These are phyloP conservation scores for Pachyrhizus erosus DNA, from an alignment of 306 rosid species.

Conservation along the genomic window DNA sequence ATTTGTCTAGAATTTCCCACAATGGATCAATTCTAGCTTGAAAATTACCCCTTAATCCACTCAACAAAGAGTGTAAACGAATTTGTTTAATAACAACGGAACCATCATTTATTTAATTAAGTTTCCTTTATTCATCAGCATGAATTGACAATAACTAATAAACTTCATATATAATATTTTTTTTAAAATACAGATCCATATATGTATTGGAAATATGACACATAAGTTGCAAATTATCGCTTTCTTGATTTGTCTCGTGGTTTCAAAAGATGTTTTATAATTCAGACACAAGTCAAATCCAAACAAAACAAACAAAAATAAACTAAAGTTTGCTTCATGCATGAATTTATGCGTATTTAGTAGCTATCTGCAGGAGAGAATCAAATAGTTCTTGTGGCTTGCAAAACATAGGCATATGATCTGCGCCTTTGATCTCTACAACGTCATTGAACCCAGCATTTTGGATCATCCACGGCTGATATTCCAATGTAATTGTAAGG, in stretches of 20 bases:
- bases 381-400: slow-evolving; percentile 46
- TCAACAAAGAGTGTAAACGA: too few relatives aligned
- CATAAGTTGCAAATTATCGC: not conserved
- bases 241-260: not conserved
- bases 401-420: too few relatives aligned
- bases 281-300: not conserved
- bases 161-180: not conserved
- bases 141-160: too few relatives aligned
- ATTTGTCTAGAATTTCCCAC: too few relatives aligned
- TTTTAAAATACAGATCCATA: too few relatives aligned
- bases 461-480: slow-evolving; percentile 64
- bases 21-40: too few relatives aligned
- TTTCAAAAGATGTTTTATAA: not conserved
- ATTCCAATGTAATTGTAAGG: slow-evolving; percentile 33
- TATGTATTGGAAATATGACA: too few relatives aligned
- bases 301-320: not conserved
- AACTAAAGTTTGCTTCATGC: not conserved
- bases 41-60: too few relatives aligned
- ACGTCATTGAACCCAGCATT: slow-evolving; percentile 50
- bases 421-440: too few relatives aligned
- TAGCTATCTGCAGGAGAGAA: slow-evolving; percentile 55
- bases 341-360: not conserved
- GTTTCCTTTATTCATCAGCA: too few relatives aligned
- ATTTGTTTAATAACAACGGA: too few relatives aligned
- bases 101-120: too few relatives aligned